phyloP scores from a whole-genome alignment of 2,329 filamentous ascomycete genomes.

The Diplocarpon rosae region DNA sequence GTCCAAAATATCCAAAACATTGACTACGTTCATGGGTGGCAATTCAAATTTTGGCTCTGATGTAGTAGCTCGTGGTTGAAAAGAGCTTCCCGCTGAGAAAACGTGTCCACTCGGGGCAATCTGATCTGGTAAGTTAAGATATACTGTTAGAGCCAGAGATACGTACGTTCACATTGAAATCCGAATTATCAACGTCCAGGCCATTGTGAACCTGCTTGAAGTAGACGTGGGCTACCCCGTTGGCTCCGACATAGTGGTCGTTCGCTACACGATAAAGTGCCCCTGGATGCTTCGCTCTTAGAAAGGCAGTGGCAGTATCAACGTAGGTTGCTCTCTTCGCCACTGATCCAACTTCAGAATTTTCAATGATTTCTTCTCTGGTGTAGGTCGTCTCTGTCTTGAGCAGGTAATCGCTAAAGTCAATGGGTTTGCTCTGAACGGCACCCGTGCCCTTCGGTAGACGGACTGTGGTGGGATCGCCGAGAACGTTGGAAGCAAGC shows the following conservation, averaged over 20 bases:
- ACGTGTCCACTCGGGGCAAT: slow-evolving; percentile 41
- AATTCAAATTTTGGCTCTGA: too few relatives aligned
- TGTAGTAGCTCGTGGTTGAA: too few relatives aligned
- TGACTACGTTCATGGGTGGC: too few relatives aligned
- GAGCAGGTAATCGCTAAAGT: slow-evolving; percentile 12
- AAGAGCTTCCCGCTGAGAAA: slow-evolving; percentile 34
- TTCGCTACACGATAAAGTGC: slow-evolving; percentile 38
- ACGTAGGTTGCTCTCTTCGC: slow-evolving; percentile 28
- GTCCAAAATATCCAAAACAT: too few relatives aligned
- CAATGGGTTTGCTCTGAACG: slow-evolving; percentile 3
- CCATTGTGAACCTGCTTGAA: slow-evolving; percentile 48
- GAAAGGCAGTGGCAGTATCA: slow-evolving; percentile 34
- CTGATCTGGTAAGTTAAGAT: slow-evolving; percentile 30
- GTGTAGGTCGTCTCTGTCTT: slow-evolving; percentile 10
- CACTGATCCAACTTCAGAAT: slow-evolving; percentile 1
- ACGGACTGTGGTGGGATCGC: not conserved
- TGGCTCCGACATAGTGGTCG: slow-evolving; percentile 40
- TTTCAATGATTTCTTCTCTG: slow-evolving; percentile 5
- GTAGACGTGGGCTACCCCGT: slow-evolving; percentile 45
- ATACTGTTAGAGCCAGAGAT: not conserved
- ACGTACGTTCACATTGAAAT: slow-evolving; percentile 16
- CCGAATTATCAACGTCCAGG: slow-evolving; percentile 47
- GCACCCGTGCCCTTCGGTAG: not conserved
- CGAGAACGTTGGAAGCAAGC: slow-evolving; percentile 2
- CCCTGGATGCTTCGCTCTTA: slow-evolving; percentile 30